phyloP scores from a whole-genome alignment of 805 yeast genomes.

The Starmerella floricola region DNA sequence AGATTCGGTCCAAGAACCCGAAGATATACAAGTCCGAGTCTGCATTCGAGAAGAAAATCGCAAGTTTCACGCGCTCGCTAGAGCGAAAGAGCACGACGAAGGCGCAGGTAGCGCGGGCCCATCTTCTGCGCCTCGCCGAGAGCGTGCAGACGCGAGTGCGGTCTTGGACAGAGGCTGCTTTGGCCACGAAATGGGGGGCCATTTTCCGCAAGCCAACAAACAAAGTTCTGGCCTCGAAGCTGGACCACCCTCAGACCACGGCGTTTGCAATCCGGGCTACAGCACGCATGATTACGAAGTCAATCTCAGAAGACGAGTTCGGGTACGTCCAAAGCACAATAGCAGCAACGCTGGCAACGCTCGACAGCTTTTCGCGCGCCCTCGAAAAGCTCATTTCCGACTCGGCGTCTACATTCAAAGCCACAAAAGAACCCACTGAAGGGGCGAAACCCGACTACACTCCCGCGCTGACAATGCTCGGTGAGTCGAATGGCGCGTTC shows the following conservation, averaged over 20 bases:
- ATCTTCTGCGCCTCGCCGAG: background rate
- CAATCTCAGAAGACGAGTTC: constrained; percentile 30
- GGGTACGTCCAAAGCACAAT: constrained; percentile 35
- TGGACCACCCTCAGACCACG: constrained; percentile 25
- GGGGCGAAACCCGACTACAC: constrained; percentile 17
- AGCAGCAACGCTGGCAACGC: constrained; percentile 24
- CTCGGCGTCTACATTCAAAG: constrained; percentile 30
- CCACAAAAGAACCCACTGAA: no score
- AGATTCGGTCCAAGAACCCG: background rate
- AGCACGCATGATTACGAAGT: constrained; percentile 26
- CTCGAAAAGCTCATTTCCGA: constrained; percentile 23
- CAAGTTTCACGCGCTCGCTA: constrained; percentile 1
- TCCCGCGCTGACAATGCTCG: constrained; percentile 14
- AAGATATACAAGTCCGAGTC: constrained; percentile 11
- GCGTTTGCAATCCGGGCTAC: constrained; percentile 27
- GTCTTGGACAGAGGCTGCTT: constrained; percentile 9
- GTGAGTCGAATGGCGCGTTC: constrained; percentile 22
- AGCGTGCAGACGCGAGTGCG: no score
- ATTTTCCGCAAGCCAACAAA: constrained; percentile 29
- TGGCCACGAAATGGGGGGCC: constrained; percentile 24
- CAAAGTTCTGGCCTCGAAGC: constrained; percentile 21
- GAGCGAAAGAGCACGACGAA: constrained; percentile 3
- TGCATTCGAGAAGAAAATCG: constrained; percentile 12
- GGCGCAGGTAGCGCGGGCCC: constrained; percentile 4
- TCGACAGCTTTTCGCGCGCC: constrained; percentile 1